phyloP scores from a whole-genome alignment of 495 filamentous ascomycete genomes.

The Pseudevernia furfuracea region DNA sequence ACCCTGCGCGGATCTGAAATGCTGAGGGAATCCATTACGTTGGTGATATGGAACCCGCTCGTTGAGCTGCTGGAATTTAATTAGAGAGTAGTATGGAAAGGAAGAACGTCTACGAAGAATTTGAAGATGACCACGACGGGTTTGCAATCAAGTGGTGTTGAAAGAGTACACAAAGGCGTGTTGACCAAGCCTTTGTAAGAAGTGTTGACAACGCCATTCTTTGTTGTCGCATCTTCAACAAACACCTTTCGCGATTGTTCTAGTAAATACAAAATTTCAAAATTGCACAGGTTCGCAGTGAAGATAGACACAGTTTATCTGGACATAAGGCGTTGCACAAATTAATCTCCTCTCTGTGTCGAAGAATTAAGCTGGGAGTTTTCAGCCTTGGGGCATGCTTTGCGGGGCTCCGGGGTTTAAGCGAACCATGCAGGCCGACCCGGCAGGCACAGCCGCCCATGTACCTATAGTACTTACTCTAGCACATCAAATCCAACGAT shows the following conservation, averaged over 20 bases:
- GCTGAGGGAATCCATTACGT: background rate
- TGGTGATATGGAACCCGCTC: background rate
- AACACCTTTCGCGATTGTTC: background rate
- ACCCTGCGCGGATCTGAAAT: slow-evolving; percentile 4
- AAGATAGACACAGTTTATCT: no score
- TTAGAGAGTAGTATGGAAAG: background rate
- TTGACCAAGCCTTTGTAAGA: background rate
- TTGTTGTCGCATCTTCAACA: background rate
- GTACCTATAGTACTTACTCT: no score
- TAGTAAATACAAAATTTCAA: no score
- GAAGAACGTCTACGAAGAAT: background rate
- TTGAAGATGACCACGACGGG: background rate
- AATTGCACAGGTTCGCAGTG: no score
- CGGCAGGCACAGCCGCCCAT: no score
- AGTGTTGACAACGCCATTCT: background rate
- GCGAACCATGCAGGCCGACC: no score
- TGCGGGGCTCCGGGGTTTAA: no score
- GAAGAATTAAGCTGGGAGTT: no score
- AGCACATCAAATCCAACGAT: no score
- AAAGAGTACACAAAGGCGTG: background rate
- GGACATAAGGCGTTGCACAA: no score
- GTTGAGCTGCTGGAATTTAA: background rate
- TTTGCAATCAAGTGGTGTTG: background rate
- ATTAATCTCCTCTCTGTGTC: no score
- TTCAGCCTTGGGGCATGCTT: no score